Base-by-base conservation (phyloP, 176 grass and related monocot species). In the Avena insularis region DNA sequence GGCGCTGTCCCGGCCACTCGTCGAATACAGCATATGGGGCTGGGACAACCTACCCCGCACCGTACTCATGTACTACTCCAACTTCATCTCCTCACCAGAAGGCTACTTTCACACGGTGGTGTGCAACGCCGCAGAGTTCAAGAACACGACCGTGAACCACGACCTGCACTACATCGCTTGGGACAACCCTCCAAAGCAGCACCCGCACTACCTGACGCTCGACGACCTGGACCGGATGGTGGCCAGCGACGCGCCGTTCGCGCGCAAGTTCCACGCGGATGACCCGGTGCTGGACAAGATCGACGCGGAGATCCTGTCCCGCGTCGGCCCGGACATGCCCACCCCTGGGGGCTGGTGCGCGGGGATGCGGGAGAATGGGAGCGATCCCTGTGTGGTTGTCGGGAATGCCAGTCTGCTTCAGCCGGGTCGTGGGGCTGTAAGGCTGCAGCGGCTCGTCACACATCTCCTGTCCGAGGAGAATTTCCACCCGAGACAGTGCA, bases 71-170 rank as follows among this genome's bases (percentile, higher is more conserved):
- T 93, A 93, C 89, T 93, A 91, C 4, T 72, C 92, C 68, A 93
- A 93, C 74, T 93, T 93, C 75, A 91, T 93, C 80, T 93, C 92
- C 2, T 93, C 92, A 0, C 92, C 92, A 1, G 92, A 93, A 84
- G 92, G 92, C 48, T 93, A 93, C 86, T 93, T 93, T 63, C 92
- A 93, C 79, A 93, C 92, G 1, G 92, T 93, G 12, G 86, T 93
- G 20, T 93, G 92, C 79, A 93, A 93, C 1, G 89, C 92, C 0
- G 46, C 86, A 2, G 92, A 93, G 75, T 93, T 89, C 86, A 86
- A 55, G 54, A 93, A 89, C 75, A 93, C 92, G 2, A 91, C 92
- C 0, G 92, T 93, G 83, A 93, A 93, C 84, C 89, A 93, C 35
- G 92, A 93, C 83, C 83, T 93, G n/a, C 91, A 93, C 51, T 93